Evolutionary conservation across 495 filamentous ascomycete genomes (phyloP), one percentile per base, ranked within the genome.

Genomic region (Penicillium chermesinum): DNA sequence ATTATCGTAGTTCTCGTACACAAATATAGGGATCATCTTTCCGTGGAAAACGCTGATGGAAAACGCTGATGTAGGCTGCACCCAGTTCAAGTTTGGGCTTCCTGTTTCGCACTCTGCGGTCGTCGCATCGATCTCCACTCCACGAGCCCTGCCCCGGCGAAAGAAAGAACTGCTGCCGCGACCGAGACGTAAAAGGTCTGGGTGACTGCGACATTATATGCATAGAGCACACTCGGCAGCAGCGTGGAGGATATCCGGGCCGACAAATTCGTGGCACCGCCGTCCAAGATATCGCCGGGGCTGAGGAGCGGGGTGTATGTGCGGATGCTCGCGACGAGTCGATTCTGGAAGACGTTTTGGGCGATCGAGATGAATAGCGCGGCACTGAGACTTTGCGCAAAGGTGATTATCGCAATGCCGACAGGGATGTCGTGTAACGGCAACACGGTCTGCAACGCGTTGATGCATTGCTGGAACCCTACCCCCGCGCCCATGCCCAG

Each of bases 261-360:
- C 43, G 79, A 74, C 8, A 93, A 57, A 52, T 74, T 73, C 3
- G 87, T 88, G 8, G 87, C 86, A 9, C 90, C 90, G 0, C 79
- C 74, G 1, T 58, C 50, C 2, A 85, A 64, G 0, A 91, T 67
- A n/a, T 69, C 43, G 0, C 16, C 12, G 0, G 81, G 66, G 42
- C 82, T 62, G n/a, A 84, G 42, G 2, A 58, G 65, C 0, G 85
- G 84, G 7, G 75, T 69, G 55, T 74, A 55, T 1, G 55, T 43
- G 2, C 47, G 54, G 3, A 93, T 63, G 25, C 79, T 81, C 32
- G 70, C 61, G 19, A 86, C 59, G 2, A 94, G 76, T 37, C 78
- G 71, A 64, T 87, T 89, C 34, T 78, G 76, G 60, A 95, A 90
- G 34, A 95, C 74, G 45, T 83, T 91, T 54, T 95, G 84, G 2